A percentile compares a stretch with the other conserved stretches of the same genome.
These are phyloP conservation scores for Peltaster fructicola DNA, from an alignment of 2,329 filamentous ascomycete genomes.

Conservation along the genomic window DNA sequence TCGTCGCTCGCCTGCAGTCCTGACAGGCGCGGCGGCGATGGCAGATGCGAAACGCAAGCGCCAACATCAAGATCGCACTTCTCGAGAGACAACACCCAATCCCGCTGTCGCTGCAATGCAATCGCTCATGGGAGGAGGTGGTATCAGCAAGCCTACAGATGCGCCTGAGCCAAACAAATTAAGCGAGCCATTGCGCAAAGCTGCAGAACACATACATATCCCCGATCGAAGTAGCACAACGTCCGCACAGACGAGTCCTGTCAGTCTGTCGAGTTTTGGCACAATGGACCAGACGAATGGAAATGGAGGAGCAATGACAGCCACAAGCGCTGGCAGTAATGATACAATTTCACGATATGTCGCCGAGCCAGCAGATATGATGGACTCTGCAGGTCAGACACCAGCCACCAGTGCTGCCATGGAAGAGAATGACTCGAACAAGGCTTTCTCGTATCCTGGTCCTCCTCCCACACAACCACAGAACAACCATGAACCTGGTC, in stretches of 20 bases:
- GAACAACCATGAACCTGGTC: slow-evolving; percentile 33
- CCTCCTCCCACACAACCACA: slow-evolving; percentile 28
- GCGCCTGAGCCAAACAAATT: slow-evolving; percentile 26
- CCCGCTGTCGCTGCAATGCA: slow-evolving; percentile 27
- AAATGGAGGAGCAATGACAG: slow-evolving; percentile 21
- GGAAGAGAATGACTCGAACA: slow-evolving; percentile 28
- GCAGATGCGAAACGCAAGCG: slow-evolving; percentile 28
- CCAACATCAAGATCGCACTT: slow-evolving; percentile 19
- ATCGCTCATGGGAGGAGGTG: slow-evolving; percentile 24
- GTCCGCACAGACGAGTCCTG: slow-evolving; percentile 33
- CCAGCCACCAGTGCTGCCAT: no score
- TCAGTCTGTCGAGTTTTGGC: slow-evolving; percentile 36
- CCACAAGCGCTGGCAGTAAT: slow-evolving; percentile 34
- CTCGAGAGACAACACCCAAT: slow-evolving; percentile 31
- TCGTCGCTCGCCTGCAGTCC: slow-evolving; percentile 6
- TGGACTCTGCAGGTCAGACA: no score
- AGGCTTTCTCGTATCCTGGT: slow-evolving; percentile 47
- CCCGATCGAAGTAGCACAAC: slow-evolving; percentile 27
- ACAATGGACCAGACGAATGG: slow-evolving; percentile 31
- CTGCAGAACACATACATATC: slow-evolving; percentile 31
- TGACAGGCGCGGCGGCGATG: slow-evolving; percentile 31
- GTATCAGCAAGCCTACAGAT: slow-evolving; percentile 27
- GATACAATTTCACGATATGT: slow-evolving; percentile 18
- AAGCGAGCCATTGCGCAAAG: slow-evolving; percentile 31
- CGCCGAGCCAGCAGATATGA: slow-evolving; percentile 18